Conservation (phyloP, 2,329 filamentous ascomycete species). For the Arachnopeziza araneosa region DNA sequence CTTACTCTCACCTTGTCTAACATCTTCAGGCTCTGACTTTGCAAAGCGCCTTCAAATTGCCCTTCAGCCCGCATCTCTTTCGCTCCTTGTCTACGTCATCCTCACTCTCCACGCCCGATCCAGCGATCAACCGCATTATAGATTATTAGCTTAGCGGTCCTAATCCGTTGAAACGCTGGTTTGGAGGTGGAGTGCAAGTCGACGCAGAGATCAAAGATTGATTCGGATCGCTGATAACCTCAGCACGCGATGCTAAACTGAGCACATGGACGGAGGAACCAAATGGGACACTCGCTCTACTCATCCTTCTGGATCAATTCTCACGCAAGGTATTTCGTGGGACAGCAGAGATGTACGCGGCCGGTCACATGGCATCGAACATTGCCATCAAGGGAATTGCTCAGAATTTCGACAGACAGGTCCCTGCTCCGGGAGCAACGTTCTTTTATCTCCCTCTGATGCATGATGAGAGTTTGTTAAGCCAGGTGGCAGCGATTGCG, state of each 20-base stretch:
- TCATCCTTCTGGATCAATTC: slow-evolving; percentile 36
- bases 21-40: slow-evolving; percentile 13
- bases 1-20: neutral
- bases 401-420: slow-evolving; percentile 24
- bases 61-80: slow-evolving; percentile 4
- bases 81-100: slow-evolving; percentile 1
- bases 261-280: slow-evolving; percentile 12
- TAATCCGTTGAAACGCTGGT: slow-evolving; percentile 14
- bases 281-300: slow-evolving; percentile 30
- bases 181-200: slow-evolving; percentile 8
- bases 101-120: slow-evolving; percentile 6
- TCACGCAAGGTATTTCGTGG: slow-evolving; percentile 34
- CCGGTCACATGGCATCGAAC: slow-evolving; percentile 27
- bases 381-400: slow-evolving; percentile 27
- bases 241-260: slow-evolving; percentile 14
- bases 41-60: slow-evolving; percentile 11
- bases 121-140: slow-evolving; percentile 14
- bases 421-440: slow-evolving; percentile 19
- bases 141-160: slow-evolving; percentile 16
- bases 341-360: slow-evolving; percentile 28
- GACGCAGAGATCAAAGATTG: slow-evolving; percentile 15
- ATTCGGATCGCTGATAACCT: slow-evolving; percentile 10
- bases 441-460: slow-evolving; percentile 35
- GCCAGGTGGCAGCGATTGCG: slow-evolving; percentile 27
- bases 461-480: slow-evolving; percentile 31